These are phyloP conservation scores for Streptanthus diversifolius DNA, from an alignment of 345 rosid species.

Conservation along the genomic window DNA sequence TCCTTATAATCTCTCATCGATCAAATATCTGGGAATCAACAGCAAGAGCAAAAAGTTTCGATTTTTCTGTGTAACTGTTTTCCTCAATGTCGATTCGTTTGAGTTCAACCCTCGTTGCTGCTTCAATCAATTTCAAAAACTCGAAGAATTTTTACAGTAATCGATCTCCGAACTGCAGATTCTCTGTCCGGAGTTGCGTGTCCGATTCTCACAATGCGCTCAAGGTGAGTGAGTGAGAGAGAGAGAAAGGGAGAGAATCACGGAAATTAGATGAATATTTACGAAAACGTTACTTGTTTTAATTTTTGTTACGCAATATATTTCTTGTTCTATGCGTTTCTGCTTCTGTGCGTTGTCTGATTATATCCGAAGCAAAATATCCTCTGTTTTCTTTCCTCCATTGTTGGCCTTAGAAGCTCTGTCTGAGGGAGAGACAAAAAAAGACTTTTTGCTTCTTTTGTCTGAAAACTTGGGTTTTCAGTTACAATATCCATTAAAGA, in stretches of 20 bases:
- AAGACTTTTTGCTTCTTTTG: not conserved
- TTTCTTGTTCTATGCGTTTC: not conserved
- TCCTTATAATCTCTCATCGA: not conserved
- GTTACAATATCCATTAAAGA: not conserved
- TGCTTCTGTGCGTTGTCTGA: slow-evolving; percentile 14
- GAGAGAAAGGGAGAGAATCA: not conserved
- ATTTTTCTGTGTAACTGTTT: not conserved
- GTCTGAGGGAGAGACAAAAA: not conserved
- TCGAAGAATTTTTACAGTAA: slow-evolving; percentile 18
- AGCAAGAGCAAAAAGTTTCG: not conserved
- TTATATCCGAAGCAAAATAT: not conserved
- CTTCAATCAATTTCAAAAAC: slow-evolving; percentile 25
- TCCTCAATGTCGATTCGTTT: slow-evolving; percentile 31
- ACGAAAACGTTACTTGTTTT: slow-evolving; percentile 10
- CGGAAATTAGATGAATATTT: slow-evolving; percentile 4
- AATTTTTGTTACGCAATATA: slow-evolving; percentile 4
- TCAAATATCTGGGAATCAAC: not conserved
- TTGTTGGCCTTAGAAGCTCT: slow-evolving; percentile 9
- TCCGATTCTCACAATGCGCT: slow-evolving; percentile 38
- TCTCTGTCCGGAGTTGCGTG: slow-evolving; percentile 42
- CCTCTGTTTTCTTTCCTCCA: slow-evolving; percentile 4
- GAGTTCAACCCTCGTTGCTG: slow-evolving; percentile 28
- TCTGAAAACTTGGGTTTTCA: not conserved
- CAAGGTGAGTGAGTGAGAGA: slow-evolving; percentile 38
- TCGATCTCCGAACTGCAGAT: slow-evolving; percentile 40